Percentiles rank a stretch among this genome's conserved stretches.
Conservation (phyloP, 1,139 yeast genomes). For the Taiozyma onychis region DNA sequence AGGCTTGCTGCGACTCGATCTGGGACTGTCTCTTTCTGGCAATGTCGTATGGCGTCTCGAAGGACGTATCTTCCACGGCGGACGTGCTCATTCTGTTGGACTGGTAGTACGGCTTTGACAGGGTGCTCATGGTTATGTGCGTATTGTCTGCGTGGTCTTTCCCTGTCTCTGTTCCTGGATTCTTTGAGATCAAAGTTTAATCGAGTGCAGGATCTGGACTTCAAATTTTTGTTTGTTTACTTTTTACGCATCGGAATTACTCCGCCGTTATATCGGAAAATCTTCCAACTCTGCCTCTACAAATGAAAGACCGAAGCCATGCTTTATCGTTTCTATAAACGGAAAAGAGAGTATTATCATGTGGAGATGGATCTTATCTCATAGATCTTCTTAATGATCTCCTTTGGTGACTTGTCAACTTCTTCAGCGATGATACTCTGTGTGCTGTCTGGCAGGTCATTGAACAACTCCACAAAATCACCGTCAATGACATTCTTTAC, state of each 20-base stretch:
- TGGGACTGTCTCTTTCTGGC: slow-evolving; percentile 21
- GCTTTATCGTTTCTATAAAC: not conserved
- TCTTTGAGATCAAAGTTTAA: not conserved
- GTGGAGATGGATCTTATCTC: slow-evolving; percentile 43
- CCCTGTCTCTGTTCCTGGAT: not conserved
- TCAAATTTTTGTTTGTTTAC: not conserved
- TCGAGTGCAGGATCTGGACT: not conserved
- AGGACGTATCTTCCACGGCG: slow-evolving; percentile 7
- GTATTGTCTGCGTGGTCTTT: not conserved
- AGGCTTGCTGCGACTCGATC: slow-evolving; percentile 1
- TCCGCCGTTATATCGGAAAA: not conserved
- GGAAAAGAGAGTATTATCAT: not conserved
- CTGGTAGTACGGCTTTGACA: not conserved
- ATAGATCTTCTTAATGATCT: slow-evolving; percentile 53
- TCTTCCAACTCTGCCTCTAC: not conserved
- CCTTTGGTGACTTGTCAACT: slow-evolving; percentile 51
- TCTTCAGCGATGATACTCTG: slow-evolving; percentile 46
- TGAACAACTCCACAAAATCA: slow-evolving; percentile 65
- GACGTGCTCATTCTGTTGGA: not conserved
- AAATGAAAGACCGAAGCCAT: not conserved
- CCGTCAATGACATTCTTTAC: slow-evolving; percentile 79
- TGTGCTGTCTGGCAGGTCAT: slow-evolving; percentile 30
- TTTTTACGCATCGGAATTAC: not conserved
- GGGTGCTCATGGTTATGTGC: not conserved
- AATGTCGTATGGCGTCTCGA: slow-evolving; percentile 25